phyloP scores from a whole-genome alignment of 768 basidiomycete genomes.

The Tulasnella sp. region DNA sequence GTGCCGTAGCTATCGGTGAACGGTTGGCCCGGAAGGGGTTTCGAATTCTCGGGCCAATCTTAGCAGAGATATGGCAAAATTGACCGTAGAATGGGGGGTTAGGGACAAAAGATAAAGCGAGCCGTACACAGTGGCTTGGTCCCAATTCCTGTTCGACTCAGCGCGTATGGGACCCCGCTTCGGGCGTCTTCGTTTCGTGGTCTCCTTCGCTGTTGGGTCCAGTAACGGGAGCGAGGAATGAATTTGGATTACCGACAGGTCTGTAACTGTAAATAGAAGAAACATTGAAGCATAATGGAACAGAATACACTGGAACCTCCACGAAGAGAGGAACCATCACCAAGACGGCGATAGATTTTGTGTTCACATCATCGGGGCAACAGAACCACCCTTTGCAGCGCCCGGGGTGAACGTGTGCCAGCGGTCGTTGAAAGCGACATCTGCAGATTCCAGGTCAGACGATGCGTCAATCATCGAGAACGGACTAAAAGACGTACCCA shows the following conservation, averaged over 20 bases:
- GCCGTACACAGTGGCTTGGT: no score
- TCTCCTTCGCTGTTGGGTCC: neutral
- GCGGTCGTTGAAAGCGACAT: slow-evolving; percentile 90
- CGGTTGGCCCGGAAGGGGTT: no score
- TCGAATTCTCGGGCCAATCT: no score
- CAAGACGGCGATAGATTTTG: neutral
- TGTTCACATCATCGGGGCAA: slow-evolving; percentile 13
- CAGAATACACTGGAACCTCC: neutral
- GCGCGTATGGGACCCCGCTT: no score
- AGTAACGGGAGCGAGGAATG: neutral
- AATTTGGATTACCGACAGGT: neutral
- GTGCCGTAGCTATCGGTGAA: no score
- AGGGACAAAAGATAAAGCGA: no score
- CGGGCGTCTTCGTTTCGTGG: no score
- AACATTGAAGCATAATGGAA: neutral
- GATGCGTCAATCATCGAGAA: slow-evolving; percentile 4
- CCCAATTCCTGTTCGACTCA: no score
- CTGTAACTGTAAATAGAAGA: neutral
- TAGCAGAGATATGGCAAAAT: no score
- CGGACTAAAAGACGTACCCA: slow-evolving; percentile 44
- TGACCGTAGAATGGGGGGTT: no score
- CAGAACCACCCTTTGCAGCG: slow-evolving; percentile 62
- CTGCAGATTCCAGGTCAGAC: slow-evolving; percentile 33
- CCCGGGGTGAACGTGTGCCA: slow-evolving; percentile 90
- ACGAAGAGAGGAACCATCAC: neutral